phyloP scores from a whole-genome alignment of 805 yeast genomes.

The Pichia scutulata region DNA sequence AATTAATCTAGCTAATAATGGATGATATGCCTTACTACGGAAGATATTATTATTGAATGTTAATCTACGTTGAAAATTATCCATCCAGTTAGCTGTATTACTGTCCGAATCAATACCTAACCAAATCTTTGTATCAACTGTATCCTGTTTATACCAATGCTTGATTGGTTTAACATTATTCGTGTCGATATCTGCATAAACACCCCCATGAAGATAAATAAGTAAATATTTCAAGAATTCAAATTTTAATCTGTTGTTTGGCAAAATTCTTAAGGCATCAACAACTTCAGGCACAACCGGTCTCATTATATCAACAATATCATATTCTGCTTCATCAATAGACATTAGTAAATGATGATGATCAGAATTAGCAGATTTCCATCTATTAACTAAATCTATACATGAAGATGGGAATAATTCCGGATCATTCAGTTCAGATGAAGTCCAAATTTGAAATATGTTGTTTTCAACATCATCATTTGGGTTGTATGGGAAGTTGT shows the following conservation, averaged over 20 bases:
- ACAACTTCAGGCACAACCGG: slow-evolving; percentile 42
- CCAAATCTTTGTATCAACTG: slow-evolving; percentile 13
- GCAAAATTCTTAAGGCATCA: slow-evolving; percentile 42
- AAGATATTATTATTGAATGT: slow-evolving; percentile 23
- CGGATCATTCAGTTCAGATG: slow-evolving; percentile 10
- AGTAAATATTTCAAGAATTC: slow-evolving; percentile 51
- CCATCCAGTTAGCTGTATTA: slow-evolving; percentile 25
- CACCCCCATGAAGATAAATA: slow-evolving; percentile 47
- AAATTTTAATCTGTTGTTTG: slow-evolving; percentile 41
- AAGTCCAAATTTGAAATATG: slow-evolving; percentile 26
- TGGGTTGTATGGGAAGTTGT: slow-evolving; percentile 24
- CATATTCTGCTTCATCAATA: slow-evolving; percentile 24
- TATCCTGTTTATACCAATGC: slow-evolving; percentile 21
- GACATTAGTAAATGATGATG: slow-evolving; percentile 22
- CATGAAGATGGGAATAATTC: slow-evolving; percentile 21
- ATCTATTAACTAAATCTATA: slow-evolving; percentile 24
- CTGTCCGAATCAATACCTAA: slow-evolving; percentile 22
- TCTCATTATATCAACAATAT: slow-evolving; percentile 23
- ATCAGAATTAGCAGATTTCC: slow-evolving; percentile 27
- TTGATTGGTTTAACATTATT: slow-evolving; percentile 41
- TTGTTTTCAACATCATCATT: slow-evolving; percentile 23
- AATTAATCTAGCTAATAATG: slow-evolving; percentile 26
- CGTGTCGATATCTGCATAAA: slow-evolving; percentile 57
- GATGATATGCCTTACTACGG: slow-evolving; percentile 28
- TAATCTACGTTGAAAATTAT: slow-evolving; percentile 24